Percentiles rank a stretch among this genome's conserved stretches.
Evolutionary conservation across 768 basidiomycete species (phyloP).

Genomic region (Suillus occidentalis): DNA sequence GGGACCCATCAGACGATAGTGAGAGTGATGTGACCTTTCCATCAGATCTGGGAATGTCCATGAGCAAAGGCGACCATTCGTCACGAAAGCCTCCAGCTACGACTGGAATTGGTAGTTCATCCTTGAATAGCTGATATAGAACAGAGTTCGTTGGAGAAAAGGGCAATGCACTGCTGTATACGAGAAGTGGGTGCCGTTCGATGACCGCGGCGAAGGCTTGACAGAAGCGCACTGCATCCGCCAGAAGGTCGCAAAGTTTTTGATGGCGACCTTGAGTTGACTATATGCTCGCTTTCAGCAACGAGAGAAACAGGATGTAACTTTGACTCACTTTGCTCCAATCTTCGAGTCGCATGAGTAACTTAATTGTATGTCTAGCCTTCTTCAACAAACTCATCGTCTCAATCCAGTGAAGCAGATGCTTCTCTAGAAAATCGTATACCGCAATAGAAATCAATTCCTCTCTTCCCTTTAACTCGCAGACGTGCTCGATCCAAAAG

Average conservation of each 20-base stretch:
- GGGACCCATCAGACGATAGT: slow-evolving; percentile 28
- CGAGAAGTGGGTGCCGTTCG: slow-evolving; percentile 33
- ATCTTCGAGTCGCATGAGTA: slow-evolving; percentile 25
- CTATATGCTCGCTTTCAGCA: slow-evolving; percentile 13
- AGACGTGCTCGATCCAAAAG: slow-evolving; percentile 33
- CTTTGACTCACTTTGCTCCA: slow-evolving; percentile 25
- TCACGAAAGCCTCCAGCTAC: slow-evolving; percentile 31
- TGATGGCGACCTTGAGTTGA: slow-evolving; percentile 13
- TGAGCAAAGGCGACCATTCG: slow-evolving; percentile 32
- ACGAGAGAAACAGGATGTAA: not conserved
- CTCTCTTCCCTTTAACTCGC: slow-evolving; percentile 10
- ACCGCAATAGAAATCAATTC: slow-evolving; percentile 17
- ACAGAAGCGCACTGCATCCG: slow-evolving; percentile 31
- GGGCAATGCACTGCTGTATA: slow-evolving; percentile 32
- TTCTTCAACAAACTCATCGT: slow-evolving; percentile 30
- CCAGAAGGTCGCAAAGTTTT: slow-evolving; percentile 20
- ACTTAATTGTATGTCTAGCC: slow-evolving; percentile 32
- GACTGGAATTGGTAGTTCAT: slow-evolving; percentile 21
- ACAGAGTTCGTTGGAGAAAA: slow-evolving; percentile 28
- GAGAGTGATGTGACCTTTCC: slow-evolving; percentile 19
- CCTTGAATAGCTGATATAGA: slow-evolving; percentile 29
- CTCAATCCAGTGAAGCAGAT: slow-evolving; percentile 37
- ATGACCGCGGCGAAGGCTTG: slow-evolving; percentile 31
- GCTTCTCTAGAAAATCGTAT: slow-evolving; percentile 18
- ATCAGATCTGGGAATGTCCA: slow-evolving; percentile 23